Base-by-base conservation (phyloP, 306 rosid genomes). In the Clitoria ternatea region DNA sequence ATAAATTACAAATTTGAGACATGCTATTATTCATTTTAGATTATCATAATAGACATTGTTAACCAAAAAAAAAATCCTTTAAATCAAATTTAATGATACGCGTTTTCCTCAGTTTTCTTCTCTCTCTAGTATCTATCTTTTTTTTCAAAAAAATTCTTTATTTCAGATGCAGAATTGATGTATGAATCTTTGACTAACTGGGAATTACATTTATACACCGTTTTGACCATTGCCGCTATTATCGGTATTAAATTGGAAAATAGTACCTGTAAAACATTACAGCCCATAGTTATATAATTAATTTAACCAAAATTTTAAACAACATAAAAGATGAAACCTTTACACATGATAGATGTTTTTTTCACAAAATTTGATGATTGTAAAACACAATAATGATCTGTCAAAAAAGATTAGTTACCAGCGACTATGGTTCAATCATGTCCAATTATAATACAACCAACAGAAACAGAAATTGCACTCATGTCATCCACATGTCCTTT, bases 401-500 rank as follows among this genome's bases (percentile, higher is more conserved):
- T 42, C 20, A 70, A 59, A 48, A 20, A 26, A 36, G 26, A 37
- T 47, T 26, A 37, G 22, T 57, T 62, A 56, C 6, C 6, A 2
- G 23, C 1, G 9, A 65, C 19, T 12, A 77, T 77, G 82, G 78
- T 73, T 82, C 26, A 37, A 48, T 11, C 35, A 70, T 36, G 72
- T 59, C n/a, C 2, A 13, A 63, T 18, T 37, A 55, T 47, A 61
- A 77, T 53, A 68, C 36, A 77, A 29, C 43, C 45, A 73, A 32
- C 9, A 22, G 75, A 77, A 70, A 73, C 33, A 27, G 75, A 77
- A 70, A 73, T 33, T 20, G 77, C 77, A 70, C 37, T 71, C 53
- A 79, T 59, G 65, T 15, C 74, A 48, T 50, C 63, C 78, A 74
- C 83, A 48, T 73, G 86, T 35, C 44, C 48, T 20, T 75, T 82